Base-by-base conservation (phyloP, 257 asterid genomes). In the Scutellaria barbata region DNA sequence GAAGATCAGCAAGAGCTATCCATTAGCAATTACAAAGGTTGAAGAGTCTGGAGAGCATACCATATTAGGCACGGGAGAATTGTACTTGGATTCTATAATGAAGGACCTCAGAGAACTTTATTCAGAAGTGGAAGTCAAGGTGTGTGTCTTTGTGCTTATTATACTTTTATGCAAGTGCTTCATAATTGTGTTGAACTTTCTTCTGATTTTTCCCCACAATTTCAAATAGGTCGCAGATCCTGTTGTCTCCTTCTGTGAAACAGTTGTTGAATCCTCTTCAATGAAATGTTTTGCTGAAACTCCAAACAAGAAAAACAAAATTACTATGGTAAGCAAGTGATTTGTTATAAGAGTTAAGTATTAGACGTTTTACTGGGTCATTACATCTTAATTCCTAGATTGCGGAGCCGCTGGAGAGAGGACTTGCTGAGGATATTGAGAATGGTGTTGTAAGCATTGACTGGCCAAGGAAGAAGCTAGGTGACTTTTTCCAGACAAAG, bases 71-170 rank as follows among this genome's bases (percentile, higher is more conserved):
- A 95, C 99, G 66, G 98, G 99, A 30, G 99, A 95, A 67, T 71
- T 95, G 70, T 95, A 95, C 80, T 81, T 95, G 79, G 99, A 95
- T 78, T 95, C 96, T 13, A 88, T 95, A 42, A 92, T 95, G 99
- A 95, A 95, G 85, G 99, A 95, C 78, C 96, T 95, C 53, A 88
- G 99, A 81, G 99, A 95, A 85, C 92, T 95, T 39, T 95, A 95
- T 74, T 95, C 98, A 8, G 99, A 95, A 82, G 99, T 95, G 68
- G 99, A 95, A 88, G 99, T 95, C 61, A 95, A 95, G 98, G 99
- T 95, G 35, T 43, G 54, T 43, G 43, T 17, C 14, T 61, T 43
- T 63, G 41, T 41, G 65, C 53, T 74, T 41, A 6, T 35, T 25
- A 50, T 58, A 55, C 3, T 20, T 35, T 47, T 41, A 16, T 43